Evolutionary conservation across 2,329 filamentous ascomycete species (phyloP).

Genomic region (Stemphylium vesicarium): DNA sequence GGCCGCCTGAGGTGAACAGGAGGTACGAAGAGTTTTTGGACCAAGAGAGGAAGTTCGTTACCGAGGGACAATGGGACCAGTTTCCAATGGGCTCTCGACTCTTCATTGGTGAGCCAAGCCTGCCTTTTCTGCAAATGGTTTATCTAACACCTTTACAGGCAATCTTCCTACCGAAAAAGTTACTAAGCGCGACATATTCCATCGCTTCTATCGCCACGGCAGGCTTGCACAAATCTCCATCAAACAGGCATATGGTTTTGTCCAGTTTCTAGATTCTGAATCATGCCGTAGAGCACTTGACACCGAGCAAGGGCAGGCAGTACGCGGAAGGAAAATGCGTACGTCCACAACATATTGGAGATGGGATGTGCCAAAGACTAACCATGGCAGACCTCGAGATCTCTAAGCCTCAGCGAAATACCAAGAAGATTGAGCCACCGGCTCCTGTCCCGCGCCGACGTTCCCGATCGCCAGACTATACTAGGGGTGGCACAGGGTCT

Average conservation of each 20-base stretch:
- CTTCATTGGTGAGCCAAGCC: constrained; percentile 71
- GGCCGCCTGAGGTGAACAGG: constrained; percentile 65
- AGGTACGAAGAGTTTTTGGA: constrained; percentile 75
- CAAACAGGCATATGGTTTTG: constrained; percentile 95
- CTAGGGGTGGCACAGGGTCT: constrained; percentile 49
- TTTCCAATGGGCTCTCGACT: constrained; percentile 79
- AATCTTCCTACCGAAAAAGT: constrained; percentile 93
- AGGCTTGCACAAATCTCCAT: constrained; percentile 92
- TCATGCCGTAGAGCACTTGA: constrained; percentile 79
- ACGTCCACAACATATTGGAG: constrained; percentile 52
- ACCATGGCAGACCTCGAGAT: constrained; percentile 77
- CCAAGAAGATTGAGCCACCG: constrained; percentile 60
- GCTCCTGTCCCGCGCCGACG: constrained; percentile 56
- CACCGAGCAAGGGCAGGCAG: constrained; percentile 77
- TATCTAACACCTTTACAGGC: constrained; percentile 58
- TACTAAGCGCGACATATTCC: constrained; percentile 91
- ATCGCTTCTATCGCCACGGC: constrained; percentile 85
- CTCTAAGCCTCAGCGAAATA: constrained; percentile 85
- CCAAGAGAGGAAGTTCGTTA: constrained; percentile 76
- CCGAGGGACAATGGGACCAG: constrained; percentile 79
- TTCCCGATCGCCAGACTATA: constrained; percentile 69
- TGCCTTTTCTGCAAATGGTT: not conserved
- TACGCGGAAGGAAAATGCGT: constrained; percentile 94
- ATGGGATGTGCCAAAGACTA: constrained; percentile 26
- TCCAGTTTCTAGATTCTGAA: constrained; percentile 82